A percentile compares a stretch with the other conserved stretches of the same genome.
These are phyloP conservation scores for Lipomyces yamanashiensis DNA, from an alignment of 805 yeast genomes.

Conservation along the genomic window DNA sequence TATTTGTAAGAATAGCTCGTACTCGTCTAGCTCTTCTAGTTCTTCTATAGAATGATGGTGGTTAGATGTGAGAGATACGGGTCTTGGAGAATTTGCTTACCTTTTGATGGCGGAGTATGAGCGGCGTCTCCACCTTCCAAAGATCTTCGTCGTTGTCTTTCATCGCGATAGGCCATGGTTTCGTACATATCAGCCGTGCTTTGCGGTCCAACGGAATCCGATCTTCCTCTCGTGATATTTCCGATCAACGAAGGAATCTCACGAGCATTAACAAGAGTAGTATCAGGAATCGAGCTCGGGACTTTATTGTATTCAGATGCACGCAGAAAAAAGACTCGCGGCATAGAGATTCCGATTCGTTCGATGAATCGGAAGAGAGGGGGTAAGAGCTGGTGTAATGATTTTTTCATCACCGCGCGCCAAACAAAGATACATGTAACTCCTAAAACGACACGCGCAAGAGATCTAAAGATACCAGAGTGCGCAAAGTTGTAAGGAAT, in stretches of 20 bases:
- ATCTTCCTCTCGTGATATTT: conserved; percentile 40
- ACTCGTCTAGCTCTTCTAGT: conserved; percentile 31
- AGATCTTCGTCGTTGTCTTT: conserved; percentile 35
- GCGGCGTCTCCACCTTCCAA: conserved; percentile 11
- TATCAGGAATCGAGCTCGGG: conserved; percentile 46
- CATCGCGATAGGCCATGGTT: conserved; percentile 44
- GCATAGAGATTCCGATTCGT: conserved; percentile 47
- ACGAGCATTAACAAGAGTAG: conserved; percentile 42
- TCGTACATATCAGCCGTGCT: conserved; percentile 51
- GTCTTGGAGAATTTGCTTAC: neutral
- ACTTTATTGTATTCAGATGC: conserved; percentile 46
- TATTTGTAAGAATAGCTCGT: conserved; percentile 39
- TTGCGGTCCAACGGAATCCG: conserved; percentile 51
- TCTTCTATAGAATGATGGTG: neutral
- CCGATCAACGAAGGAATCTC: conserved; percentile 43
- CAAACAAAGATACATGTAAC: conserved; percentile 65
- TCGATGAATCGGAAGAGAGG: conserved; percentile 57
- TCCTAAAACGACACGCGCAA: conserved; percentile 64
- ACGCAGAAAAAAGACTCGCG: conserved; percentile 48
- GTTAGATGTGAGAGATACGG: neutral
- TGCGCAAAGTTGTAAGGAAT: conserved; percentile 51
- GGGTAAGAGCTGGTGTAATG: conserved; percentile 60
- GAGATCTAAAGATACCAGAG: conserved; percentile 51
- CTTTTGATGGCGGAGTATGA: conserved; percentile 1
- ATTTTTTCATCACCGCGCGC: conserved; percentile 75